A percentile compares a stretch with the other conserved stretches of the same genome.
Evolutionary conservation across 2,329 filamentous ascomycete species (phyloP).

Genomic region (Penicillium sp.): DNA sequence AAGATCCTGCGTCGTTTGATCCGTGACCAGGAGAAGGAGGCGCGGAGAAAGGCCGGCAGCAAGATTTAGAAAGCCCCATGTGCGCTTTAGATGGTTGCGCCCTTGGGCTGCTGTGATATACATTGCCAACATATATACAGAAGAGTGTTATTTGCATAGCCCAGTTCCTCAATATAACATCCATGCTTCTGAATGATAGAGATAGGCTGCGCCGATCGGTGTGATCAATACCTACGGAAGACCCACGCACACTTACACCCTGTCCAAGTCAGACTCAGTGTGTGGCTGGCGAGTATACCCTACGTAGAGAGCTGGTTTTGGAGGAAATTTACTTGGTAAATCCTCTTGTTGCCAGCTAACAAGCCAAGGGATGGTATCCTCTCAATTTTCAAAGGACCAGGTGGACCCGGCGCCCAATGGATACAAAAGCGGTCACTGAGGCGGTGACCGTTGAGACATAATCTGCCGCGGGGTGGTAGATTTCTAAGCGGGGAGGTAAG

Average conservation of each 20-base stretch:
- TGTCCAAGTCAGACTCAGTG: no score
- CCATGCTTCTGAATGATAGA: no score
- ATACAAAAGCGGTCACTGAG: constrained; percentile 1
- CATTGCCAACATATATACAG: neutral
- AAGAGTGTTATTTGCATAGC: neutral
- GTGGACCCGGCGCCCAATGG: no score
- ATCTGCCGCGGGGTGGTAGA: constrained; percentile 21
- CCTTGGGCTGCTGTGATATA: neutral
- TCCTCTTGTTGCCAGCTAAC: no score
- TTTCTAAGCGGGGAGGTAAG: constrained; percentile 26
- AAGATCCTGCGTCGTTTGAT: constrained; percentile 63
- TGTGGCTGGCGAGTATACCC: no score
- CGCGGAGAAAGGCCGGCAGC: constrained; percentile 59
- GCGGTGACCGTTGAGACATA: neutral
- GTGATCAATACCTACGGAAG: no score
- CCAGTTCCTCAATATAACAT: neutral
- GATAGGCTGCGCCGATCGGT: no score
- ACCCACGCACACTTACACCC: no score
- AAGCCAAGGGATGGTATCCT: no score
- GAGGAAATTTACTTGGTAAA: no score
- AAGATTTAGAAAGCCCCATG: constrained; percentile 49
- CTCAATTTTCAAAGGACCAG: no score
- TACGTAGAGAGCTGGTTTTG: no score
- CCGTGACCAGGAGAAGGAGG: constrained; percentile 69
- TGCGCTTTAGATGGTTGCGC: neutral